Base-by-base conservation (phyloP, 208 protist genomes). In the Leishmania major region DNA sequence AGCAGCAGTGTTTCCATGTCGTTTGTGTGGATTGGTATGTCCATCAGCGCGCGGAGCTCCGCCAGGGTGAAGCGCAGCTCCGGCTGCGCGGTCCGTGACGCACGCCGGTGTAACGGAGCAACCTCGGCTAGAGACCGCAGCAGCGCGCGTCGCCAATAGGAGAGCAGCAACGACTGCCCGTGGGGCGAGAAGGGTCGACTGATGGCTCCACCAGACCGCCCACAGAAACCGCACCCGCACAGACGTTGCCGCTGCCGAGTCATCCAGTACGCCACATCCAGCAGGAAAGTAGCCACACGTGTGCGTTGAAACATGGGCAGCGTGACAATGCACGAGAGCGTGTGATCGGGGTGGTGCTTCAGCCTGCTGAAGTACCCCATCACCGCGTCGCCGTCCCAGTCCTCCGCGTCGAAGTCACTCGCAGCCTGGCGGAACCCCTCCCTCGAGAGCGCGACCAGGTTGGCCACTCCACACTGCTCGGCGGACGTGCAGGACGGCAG, bases 141-240 rank as follows among this genome's bases (percentile, higher is more conserved):
- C 78, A 83, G 83, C 49, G 75, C 83, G 40, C 78, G 82, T 25
- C 91, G 84, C 90, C 92, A 95, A 78, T 95, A 95, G n/a, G 87
- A 78, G 37, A 95, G 75, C 45, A 95, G 87, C 76, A 94, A 79
- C 51, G 84, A 79, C 82, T 94, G 83, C 19, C 92, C 92, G 53
- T 92, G 89, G 13, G 90, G 90, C 5, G 92, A 95, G 64, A 95
- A 94, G 40, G 92, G 92, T 3, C 92, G 89, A 66, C 89, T 90
- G 75, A 95, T 91, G 60, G 80, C 81, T 0, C 90, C 90, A 31
- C 92, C 92, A 7, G 69, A 49, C 31, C 3, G 17, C 35, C 92
- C 92, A 78, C 92, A 95, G n/a, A 80, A 85, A 6, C 57, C 66
- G 43, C 84, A 92, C 1, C 92, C 92, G 81, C 92, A 95, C 77